A percentile compares a stretch with the other conserved stretches of the same genome.
These are phyloP conservation scores for Penicillium manginii DNA, from an alignment of 495 filamentous ascomycete genomes.

Conservation along the genomic window DNA sequence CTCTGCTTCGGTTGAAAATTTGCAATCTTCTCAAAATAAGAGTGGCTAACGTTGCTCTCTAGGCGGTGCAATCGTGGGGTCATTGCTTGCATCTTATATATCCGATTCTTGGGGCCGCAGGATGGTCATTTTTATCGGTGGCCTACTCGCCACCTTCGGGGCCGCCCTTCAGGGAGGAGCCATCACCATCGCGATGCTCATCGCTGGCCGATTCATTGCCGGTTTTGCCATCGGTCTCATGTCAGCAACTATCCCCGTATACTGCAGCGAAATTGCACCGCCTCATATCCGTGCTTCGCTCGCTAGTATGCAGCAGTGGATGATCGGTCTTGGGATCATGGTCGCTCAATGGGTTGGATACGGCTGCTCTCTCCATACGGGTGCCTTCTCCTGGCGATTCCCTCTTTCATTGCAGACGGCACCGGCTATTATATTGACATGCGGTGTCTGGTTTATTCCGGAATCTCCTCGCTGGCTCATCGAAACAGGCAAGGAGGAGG, in stretches of 20 bases:
- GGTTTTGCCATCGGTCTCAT: conserved; percentile 55
- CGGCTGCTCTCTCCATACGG: conserved; percentile 52
- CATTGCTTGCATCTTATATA: conserved; percentile 48
- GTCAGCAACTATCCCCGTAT: conserved; percentile 55
- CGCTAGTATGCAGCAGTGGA: conserved; percentile 45
- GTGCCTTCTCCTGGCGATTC: conserved; percentile 57
- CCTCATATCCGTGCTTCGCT: conserved; percentile 28
- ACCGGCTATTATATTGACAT: conserved; percentile 51
- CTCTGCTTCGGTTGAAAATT: background rate
- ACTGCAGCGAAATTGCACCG: conserved; percentile 41
- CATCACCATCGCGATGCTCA: conserved; percentile 54
- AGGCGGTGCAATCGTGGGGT: conserved; percentile 53
- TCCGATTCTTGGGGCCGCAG: conserved; percentile 51
- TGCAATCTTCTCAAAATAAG: conserved; percentile 5
- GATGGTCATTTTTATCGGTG: conserved; percentile 53
- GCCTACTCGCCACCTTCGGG: conserved; percentile 47
- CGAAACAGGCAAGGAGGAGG: conserved; percentile 50
- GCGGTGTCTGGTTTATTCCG: conserved; percentile 54
- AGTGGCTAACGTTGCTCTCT: conserved; percentile 8
- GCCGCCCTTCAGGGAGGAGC: conserved; percentile 55
- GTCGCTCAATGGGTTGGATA: conserved; percentile 59
- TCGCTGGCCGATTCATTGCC: conserved; percentile 55
- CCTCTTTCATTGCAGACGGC: conserved; percentile 58
- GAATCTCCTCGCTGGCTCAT: conserved; percentile 63
- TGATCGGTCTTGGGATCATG: conserved; percentile 51